Evolutionary conservation across 805 yeast genomes (phyloP).

Genomic region (Komagataella ulmi): DNA sequence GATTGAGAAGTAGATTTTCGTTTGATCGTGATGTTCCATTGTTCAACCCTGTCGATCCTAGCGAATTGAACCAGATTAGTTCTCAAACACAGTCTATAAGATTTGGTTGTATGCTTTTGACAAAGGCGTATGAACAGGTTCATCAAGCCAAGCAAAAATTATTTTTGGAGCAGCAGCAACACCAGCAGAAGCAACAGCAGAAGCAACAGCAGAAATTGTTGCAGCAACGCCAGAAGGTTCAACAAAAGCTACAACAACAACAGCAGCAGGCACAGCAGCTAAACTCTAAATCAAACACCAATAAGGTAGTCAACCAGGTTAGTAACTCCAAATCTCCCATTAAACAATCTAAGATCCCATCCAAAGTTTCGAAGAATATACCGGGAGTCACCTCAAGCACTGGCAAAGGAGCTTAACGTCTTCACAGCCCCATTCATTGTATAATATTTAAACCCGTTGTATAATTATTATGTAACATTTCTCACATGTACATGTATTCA

Average conservation of each 20-base stretch:
- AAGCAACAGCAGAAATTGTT: constrained; percentile 17
- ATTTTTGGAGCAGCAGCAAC: constrained; percentile 27
- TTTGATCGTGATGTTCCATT: constrained; percentile 30
- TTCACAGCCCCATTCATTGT: not conserved
- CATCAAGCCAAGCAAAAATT: constrained; percentile 59
- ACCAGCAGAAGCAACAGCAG: constrained; percentile 16
- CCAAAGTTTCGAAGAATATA: not conserved
- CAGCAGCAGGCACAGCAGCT: not conserved
- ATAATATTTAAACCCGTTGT: not conserved
- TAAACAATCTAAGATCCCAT: not conserved
- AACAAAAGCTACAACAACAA: constrained; percentile 3
- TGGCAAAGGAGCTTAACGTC: not conserved
- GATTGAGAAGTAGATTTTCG: constrained; percentile 35
- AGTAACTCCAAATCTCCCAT: not conserved
- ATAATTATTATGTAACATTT: not conserved
- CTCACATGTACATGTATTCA: not conserved
- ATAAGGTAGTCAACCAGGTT: not conserved
- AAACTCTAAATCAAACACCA: not conserved
- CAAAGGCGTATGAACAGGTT: constrained; percentile 82
- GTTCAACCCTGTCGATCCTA: constrained; percentile 62
- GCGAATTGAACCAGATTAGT: constrained; percentile 68
- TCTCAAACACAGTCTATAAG: constrained; percentile 82
- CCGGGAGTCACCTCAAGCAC: not conserved
- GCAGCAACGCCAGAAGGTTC: constrained; percentile 16
- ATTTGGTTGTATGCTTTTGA: constrained; percentile 81